Evolutionary conservation across 139 green algal genomes (phyloP).

Genomic region (Chloropicon primus): DNA sequence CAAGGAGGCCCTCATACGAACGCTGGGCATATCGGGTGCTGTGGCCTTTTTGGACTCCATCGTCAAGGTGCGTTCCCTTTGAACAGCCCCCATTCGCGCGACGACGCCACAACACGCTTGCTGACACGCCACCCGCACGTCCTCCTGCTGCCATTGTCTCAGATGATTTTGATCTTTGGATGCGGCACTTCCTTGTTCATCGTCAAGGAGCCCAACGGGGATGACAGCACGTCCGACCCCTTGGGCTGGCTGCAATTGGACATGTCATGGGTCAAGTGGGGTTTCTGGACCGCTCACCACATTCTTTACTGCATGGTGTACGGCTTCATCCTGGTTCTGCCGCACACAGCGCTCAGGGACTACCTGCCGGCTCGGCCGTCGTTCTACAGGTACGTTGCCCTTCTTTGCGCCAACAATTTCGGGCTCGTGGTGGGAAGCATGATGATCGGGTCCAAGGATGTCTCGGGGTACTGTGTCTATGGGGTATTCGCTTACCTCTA

Average conservation of each 20-base stretch:
- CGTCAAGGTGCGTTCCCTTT: background rate
- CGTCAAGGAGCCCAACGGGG: background rate
- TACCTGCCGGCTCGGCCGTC: background rate
- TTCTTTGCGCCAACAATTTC: background rate
- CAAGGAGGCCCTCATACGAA: background rate
- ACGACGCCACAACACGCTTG: background rate
- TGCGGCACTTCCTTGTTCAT: background rate
- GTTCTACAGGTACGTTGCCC: background rate
- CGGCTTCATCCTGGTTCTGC: background rate
- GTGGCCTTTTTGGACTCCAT: background rate
- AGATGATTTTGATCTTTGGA: background rate
- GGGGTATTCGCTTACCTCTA: background rate
- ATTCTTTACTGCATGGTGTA: background rate
- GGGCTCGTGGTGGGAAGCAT: background rate
- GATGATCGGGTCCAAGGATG: background rate
- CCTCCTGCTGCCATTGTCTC: background rate
- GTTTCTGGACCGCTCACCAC: background rate
- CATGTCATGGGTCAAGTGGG: background rate
- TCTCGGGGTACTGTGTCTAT: background rate
- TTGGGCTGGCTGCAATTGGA: background rate
- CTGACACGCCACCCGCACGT: background rate
- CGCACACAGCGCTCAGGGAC: background rate
- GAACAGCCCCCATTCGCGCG: too few species aligned
- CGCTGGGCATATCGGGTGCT: background rate
- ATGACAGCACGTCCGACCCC: background rate